Percentiles rank a stretch among this genome's conserved stretches.
Evolutionary conservation across 257 asterid species (phyloP).

Genomic region (Ocimum tenuiflorum): DNA sequence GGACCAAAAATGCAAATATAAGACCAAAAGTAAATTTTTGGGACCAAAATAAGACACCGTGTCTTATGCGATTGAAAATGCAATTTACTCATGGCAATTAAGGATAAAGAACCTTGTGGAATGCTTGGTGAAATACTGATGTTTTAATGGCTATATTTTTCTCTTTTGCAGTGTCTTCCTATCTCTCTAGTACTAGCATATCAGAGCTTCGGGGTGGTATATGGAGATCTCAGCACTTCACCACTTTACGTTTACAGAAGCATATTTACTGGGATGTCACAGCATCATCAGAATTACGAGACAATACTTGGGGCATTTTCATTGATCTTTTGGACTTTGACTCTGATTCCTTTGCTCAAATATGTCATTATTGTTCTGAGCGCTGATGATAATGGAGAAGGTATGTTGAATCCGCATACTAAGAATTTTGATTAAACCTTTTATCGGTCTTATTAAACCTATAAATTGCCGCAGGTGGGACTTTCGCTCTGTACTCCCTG

Average conservation of each 20-base stretch:
- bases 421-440: not conserved
- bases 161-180: conserved; percentile 55
- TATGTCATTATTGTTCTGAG: conserved; percentile 52
- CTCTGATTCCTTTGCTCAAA: conserved; percentile 89
- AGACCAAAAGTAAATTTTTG: no score
- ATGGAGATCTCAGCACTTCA: conserved; percentile 92
- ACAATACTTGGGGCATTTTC: conserved; percentile 86
- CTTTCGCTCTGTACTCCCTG: conserved; percentile 90
- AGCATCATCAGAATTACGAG: conserved; percentile 48
- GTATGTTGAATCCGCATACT: conserved; percentile 27
- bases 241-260: conserved; percentile 83
- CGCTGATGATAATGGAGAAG: conserved; percentile 96
- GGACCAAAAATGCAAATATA: no score
- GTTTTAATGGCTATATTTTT: conserved; percentile 17
- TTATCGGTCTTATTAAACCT: conserved; percentile 26
- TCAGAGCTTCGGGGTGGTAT: conserved; percentile 96
- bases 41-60: no score
- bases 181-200: conserved; percentile 61
- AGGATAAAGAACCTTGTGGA: not conserved
- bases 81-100: no score
- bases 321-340: conserved; percentile 86
- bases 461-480: conserved; percentile 60
- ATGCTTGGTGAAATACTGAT: not conserved
- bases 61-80: no score
- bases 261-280: conserved; percentile 62